Base-by-base conservation (phyloP, 441 rosid genomes). In the Gossypium schwendimanii region DNA sequence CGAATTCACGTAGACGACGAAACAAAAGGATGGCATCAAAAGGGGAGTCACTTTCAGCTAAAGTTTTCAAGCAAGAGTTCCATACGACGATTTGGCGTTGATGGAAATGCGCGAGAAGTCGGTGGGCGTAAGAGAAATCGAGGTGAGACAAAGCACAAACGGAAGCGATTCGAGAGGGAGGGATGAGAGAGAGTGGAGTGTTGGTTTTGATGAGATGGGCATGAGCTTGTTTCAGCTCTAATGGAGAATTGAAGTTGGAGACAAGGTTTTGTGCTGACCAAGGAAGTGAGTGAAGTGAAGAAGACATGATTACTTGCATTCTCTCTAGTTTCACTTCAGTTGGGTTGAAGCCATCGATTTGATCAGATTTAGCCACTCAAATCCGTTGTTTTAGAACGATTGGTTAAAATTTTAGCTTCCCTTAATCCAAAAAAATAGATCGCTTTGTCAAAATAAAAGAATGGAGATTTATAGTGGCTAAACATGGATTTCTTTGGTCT, bases 181-280 rank as follows among this genome's bases (percentile, higher is more conserved):
- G 82, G 59, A 83, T 80, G 10, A 41, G 6, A n/a, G 76, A 69
- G 26, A 80, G 82, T 39, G 82, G 59, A 41, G 77, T n/a, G 57
- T 69, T 74, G 72, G 79, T 73, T 80, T 82, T 84, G 68, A 78
- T 58, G 53, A 76, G 80, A 59, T 73, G 77, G 50, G 82, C 81
- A 52, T 82, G 87, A 26, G 65, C 77, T 76, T 84, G 82, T 63
- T 80, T 84, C 63, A 80, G 84, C 73, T 76, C 85, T n/a, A 28
- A 57, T 50, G 84, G 85, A 10, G 82, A 62, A 62, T 69, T 76
- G 73, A 82, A 82, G 78, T 57, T 71, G 41, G 73, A 74, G 82
- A 78, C 71, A 50, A 81, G 59, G 57, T 50, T 28, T 10, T 55
- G 52, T 9, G 76, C 71, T 3, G 72, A 12, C 65, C 47, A 63